phyloP scores from a whole-genome alignment of 495 filamentous ascomycete genomes.

The Hypomontagnella monticulosa region DNA sequence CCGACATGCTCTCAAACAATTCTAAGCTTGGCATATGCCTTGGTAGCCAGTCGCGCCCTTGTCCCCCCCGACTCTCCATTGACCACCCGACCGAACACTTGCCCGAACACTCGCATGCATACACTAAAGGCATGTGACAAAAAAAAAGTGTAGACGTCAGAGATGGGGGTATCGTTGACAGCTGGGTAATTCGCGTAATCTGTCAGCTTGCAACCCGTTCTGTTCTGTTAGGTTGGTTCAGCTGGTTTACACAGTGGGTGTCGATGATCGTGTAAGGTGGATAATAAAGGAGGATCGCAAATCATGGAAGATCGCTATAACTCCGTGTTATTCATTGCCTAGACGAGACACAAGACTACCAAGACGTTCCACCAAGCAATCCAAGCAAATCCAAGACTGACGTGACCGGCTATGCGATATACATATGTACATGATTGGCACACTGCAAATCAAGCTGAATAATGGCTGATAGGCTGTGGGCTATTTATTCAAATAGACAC shows the following conservation, averaged over 20 bases:
- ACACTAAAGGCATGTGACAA: too few species aligned
- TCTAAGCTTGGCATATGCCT: slow-evolving; percentile 9
- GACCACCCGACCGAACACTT: too few species aligned
- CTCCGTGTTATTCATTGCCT: slow-evolving; percentile 29
- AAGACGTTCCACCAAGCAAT: slow-evolving; percentile 10
- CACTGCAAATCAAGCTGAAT: too few species aligned
- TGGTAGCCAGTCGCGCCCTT: not conserved
- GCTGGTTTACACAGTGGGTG: not conserved
- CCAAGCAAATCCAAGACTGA: slow-evolving; percentile 11
- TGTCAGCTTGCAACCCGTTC: too few species aligned
- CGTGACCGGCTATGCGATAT: not conserved
- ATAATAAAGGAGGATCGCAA: slow-evolving; percentile 33
- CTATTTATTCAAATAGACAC: too few species aligned
- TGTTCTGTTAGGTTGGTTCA: not conserved
- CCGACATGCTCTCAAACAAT: slow-evolving; percentile 13
- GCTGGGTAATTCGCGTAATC: too few species aligned
- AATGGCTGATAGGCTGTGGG: too few species aligned
- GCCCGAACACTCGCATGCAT: too few species aligned
- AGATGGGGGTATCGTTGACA: too few species aligned
- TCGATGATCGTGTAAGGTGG: slow-evolving; percentile 31
- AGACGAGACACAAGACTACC: slow-evolving; percentile 29
- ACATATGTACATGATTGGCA: too few species aligned
- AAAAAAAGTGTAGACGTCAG: too few species aligned
- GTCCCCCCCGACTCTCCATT: too few species aligned
- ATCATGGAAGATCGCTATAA: slow-evolving; percentile 37